Conservation (phyloP, 371 early-diverging fungal genomes). For the Lichtheimia ramosa region DNA sequence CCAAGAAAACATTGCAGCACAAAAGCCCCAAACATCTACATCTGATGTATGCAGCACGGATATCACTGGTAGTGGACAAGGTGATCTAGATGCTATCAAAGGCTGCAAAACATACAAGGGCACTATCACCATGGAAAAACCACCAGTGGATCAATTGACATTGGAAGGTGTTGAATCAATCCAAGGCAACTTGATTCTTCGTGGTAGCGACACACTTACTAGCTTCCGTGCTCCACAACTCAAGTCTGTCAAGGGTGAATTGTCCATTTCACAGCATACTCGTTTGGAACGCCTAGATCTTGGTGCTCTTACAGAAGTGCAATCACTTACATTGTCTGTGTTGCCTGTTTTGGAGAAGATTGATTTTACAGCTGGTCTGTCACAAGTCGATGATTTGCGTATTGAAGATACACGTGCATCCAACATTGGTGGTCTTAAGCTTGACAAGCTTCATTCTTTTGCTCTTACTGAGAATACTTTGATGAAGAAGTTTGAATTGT, state of each 20-base stretch:
- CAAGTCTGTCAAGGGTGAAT: slow-evolving; percentile 39
- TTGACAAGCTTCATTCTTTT: slow-evolving; percentile 34
- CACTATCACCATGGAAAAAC: slow-evolving; percentile 37
- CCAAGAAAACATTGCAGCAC: background rate
- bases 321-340: slow-evolving; percentile 36
- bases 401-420: slow-evolving; percentile 52
- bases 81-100: slow-evolving; percentile 46
- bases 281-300: slow-evolving; percentile 33
- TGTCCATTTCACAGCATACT: slow-evolving; percentile 50
- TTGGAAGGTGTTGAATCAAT: slow-evolving; percentile 43
- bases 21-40: background rate
- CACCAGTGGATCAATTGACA: slow-evolving; percentile 17
- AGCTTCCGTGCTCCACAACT: slow-evolving; percentile 45
- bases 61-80: slow-evolving; percentile 32
- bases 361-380: slow-evolving; percentile 43
- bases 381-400: slow-evolving; percentile 32
- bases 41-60: slow-evolving; percentile 24
- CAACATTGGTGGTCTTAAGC: slow-evolving; percentile 37
- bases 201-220: slow-evolving; percentile 35
- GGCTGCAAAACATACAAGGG: slow-evolving; percentile 48
- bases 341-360: slow-evolving; percentile 47
- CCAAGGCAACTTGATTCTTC: slow-evolving; percentile 41
- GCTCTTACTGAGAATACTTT: slow-evolving; percentile 51
- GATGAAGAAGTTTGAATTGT: slow-evolving; percentile 47
- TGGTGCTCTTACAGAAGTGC: slow-evolving; percentile 40